These are phyloP conservation scores for Cavenderia fasciculata DNA, from an alignment of 78 protist genomes.

Conservation along the genomic window DNA sequence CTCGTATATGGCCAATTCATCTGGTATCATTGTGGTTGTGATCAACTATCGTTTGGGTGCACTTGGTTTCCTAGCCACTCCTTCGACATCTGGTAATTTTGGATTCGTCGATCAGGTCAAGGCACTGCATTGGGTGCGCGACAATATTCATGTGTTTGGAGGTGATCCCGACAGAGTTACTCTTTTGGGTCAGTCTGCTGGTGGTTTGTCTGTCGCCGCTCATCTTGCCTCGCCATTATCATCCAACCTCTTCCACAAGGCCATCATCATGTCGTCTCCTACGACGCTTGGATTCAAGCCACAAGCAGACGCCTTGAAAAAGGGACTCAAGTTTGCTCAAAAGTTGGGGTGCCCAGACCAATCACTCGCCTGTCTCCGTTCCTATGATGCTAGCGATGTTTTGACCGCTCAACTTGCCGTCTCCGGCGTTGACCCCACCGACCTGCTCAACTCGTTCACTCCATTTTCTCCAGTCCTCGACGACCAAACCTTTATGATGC, in stretches of 20 bases:
- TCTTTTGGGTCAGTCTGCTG: conserved; percentile 89
- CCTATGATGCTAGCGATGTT: neutral
- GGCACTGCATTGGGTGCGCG: conserved; percentile 86
- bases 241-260: neutral
- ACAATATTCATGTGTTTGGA: conserved; percentile 88
- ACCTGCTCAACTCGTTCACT: neutral
- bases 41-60: conserved; percentile 43
- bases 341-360: neutral
- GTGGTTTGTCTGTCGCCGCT: conserved; percentile 59
- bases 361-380: neutral
- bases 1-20: neutral
- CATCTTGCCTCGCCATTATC: conserved; percentile 23
- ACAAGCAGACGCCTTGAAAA: neutral
- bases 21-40: conserved; percentile 15
- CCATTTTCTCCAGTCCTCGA: neutral
- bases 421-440: too few species aligned
- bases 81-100: conserved; percentile 65
- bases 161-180: conserved; percentile 87
- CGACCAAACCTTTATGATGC: neutral
- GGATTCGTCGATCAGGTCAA: conserved; percentile 86
- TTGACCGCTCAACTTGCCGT: too few species aligned
- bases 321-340: neutral
- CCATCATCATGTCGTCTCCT: neutral
- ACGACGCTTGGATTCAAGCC: neutral
- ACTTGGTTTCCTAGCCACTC: conserved; percentile 10